Conservation (phyloP, 345 rosid genomes). For the Euphorbia peplus region DNA sequence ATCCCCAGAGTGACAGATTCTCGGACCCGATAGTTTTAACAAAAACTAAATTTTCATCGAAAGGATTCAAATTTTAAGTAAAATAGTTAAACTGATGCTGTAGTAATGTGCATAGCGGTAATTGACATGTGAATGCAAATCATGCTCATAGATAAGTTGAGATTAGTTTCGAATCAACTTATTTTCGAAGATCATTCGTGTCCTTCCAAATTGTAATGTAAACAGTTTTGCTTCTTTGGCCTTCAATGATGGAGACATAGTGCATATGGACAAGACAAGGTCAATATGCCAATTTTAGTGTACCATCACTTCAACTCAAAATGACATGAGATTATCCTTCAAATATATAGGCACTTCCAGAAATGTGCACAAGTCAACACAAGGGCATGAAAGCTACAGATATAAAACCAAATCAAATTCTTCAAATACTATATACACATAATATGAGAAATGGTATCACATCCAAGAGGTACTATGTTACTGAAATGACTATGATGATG, state of each 20-base stretch:
- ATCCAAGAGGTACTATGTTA: not conserved
- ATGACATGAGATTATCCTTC: not conserved
- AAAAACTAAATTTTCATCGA: no score
- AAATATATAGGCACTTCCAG: not conserved
- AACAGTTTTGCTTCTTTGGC: not conserved
- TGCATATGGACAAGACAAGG: not conserved
- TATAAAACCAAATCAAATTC: not conserved
- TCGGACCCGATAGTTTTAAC: no score
- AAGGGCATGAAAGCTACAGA: constrained; percentile 7
- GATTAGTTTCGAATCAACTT: no score
- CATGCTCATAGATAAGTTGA: no score
- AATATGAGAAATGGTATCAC: constrained; percentile 12
- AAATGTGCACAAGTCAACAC: constrained; percentile 1
- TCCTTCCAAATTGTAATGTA: not conserved
- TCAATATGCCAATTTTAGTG: not conserved
- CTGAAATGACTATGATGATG: constrained; percentile 32
- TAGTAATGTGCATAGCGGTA: no score
- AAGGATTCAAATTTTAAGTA: no score
- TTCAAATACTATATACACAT: constrained; percentile 3
- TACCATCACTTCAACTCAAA: not conserved
- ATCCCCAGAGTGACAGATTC: no score
- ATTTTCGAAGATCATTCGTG: not conserved
- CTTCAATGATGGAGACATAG: not conserved
- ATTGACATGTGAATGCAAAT: no score
- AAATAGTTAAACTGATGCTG: no score